phyloP scores from a whole-genome alignment of 1,139 yeast genomes.

The Scheffersomyces illinoinensis region DNA sequence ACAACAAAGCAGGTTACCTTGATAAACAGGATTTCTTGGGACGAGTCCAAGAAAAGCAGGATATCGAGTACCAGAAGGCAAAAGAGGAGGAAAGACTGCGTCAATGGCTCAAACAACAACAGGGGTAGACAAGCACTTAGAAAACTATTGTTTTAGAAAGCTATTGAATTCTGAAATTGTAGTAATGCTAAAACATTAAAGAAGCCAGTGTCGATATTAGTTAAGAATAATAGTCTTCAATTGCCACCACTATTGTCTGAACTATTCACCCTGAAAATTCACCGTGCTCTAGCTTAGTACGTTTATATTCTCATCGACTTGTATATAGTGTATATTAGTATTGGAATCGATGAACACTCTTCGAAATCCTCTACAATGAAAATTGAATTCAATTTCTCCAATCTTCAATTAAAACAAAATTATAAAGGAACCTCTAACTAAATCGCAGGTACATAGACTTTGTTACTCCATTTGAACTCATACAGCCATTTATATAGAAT shows the following conservation, averaged over 20 bases:
- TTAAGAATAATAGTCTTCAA: no score
- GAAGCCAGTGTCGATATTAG: no score
- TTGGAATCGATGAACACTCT: not conserved
- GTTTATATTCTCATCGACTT: not conserved
- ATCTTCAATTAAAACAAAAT: not conserved
- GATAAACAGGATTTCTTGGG: conserved; percentile 89
- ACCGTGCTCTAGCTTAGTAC: no score
- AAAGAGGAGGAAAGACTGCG: conserved; percentile 42
- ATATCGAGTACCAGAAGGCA: conserved; percentile 60
- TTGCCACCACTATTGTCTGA: no score
- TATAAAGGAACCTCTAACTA: no score
- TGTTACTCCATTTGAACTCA: no score
- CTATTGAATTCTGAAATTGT: not conserved
- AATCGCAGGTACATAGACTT: no score
- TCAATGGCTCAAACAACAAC: conserved; percentile 28
- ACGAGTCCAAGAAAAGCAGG: conserved; percentile 70
- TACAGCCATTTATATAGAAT: not conserved
- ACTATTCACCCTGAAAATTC: no score
- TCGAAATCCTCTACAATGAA: not conserved
- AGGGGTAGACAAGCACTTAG: conserved; percentile 5
- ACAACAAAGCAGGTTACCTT: conserved; percentile 82
- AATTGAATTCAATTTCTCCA: no score
- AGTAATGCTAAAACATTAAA: no score
- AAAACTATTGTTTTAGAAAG: no score
- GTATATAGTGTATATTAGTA: not conserved